These are phyloP conservation scores for Trichoderma sp. DNA, from an alignment of 2,329 filamentous ascomycete species.

Conservation along the genomic window DNA sequence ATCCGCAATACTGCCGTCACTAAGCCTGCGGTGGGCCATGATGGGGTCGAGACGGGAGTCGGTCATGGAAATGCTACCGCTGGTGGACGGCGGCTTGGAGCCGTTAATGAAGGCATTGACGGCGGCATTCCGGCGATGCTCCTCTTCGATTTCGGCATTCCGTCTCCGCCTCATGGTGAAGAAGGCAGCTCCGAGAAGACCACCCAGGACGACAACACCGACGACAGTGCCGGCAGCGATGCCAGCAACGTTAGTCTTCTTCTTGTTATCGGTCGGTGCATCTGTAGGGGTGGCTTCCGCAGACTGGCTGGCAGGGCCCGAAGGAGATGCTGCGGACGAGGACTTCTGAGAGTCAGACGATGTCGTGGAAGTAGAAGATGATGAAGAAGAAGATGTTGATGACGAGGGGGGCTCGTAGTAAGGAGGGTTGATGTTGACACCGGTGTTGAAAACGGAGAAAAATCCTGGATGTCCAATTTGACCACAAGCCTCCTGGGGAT, in stretches of 20 bases:
- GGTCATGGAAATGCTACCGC: conserved; percentile 66
- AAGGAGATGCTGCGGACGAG: conserved; percentile 7
- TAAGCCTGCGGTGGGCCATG: conserved; percentile 78
- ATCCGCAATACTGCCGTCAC: conserved; percentile 93
- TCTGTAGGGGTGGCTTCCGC: conserved; percentile 23
- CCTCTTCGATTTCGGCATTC: conserved; percentile 76
- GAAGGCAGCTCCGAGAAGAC: conserved; percentile 64
- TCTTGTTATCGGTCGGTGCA: conserved; percentile 29
- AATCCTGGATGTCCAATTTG: conserved; percentile 29
- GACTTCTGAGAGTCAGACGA: neutral
- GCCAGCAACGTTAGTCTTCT: conserved; percentile 68
- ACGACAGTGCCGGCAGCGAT: conserved; percentile 88
- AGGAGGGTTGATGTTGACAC: conserved; percentile 40
- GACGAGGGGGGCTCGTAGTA: conserved; percentile 22
- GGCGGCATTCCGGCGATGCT: conserved; percentile 76
- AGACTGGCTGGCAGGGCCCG: conserved; percentile 27
- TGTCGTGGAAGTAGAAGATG: conserved; percentile 3
- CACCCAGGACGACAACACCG: conserved; percentile 68
- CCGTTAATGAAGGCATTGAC: conserved; percentile 72
- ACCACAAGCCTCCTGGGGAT: conserved; percentile 57
- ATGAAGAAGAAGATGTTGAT: conserved; percentile 25
- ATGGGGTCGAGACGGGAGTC: conserved; percentile 86
- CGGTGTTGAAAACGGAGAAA: conserved; percentile 52
- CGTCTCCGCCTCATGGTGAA: conserved; percentile 74
- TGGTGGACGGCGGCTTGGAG: conserved; percentile 59